Evolutionary conservation across 2,329 filamentous ascomycete species (phyloP).

Genomic region (Pochonia chlamydosporia): DNA sequence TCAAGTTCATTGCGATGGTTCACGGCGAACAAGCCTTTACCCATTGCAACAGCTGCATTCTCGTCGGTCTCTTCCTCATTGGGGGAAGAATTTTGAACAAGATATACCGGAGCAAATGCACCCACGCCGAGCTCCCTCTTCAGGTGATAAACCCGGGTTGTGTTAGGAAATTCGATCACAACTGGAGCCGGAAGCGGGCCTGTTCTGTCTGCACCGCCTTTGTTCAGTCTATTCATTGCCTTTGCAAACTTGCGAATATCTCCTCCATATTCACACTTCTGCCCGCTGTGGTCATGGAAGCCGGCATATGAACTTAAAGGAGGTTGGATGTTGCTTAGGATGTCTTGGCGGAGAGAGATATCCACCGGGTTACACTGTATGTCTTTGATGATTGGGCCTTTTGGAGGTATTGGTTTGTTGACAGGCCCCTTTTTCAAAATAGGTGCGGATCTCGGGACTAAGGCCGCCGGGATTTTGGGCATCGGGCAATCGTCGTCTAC

Average conservation of each 20-base stretch:
- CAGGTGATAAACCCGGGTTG: slow-evolving; percentile 65
- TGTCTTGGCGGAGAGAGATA: slow-evolving; percentile 64
- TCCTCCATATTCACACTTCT: slow-evolving; percentile 57
- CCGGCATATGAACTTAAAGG: slow-evolving; percentile 69
- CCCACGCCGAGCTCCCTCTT: slow-evolving; percentile 85
- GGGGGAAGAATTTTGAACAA: slow-evolving; percentile 67
- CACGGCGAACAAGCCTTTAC: slow-evolving; percentile 54
- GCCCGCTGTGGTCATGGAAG: slow-evolving; percentile 67
- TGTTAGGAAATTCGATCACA: slow-evolving; percentile 61
- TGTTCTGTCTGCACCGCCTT: slow-evolving; percentile 54
- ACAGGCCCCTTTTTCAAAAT: slow-evolving; percentile 25
- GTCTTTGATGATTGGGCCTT: slow-evolving; percentile 75
- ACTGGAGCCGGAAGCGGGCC: slow-evolving; percentile 55
- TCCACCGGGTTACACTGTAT: slow-evolving; percentile 85
- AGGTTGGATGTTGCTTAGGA: slow-evolving; percentile 69
- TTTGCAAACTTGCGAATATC: slow-evolving; percentile 83
- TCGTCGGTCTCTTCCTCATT: slow-evolving; percentile 40
- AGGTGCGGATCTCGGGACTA: slow-evolving; percentile 34
- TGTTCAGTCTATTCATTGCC: slow-evolving; percentile 50
- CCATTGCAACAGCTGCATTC: slow-evolving; percentile 46
- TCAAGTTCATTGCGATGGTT: slow-evolving; percentile 58
- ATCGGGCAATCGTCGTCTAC: slow-evolving; percentile 45
- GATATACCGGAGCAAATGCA: slow-evolving; percentile 91
- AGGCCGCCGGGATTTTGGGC: slow-evolving; percentile 45
- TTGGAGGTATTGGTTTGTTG: slow-evolving; percentile 39